Conservation (phyloP, 495 filamentous ascomycete genomes). For the Talaromyces thailandensis region DNA sequence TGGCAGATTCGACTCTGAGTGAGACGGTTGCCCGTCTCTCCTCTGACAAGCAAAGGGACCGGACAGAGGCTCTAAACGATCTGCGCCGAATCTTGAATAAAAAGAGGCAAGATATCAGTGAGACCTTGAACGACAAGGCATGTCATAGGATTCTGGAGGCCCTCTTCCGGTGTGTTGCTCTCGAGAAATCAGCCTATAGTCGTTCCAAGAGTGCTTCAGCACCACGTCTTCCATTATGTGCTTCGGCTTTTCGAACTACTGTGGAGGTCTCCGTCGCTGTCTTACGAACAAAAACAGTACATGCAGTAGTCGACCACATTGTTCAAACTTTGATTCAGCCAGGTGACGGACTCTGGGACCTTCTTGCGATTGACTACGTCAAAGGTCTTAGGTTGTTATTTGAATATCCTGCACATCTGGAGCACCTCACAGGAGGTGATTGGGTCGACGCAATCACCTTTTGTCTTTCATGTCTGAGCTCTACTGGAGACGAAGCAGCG, state of each 20-base stretch:
- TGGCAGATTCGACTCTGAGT: slow-evolving; percentile 31
- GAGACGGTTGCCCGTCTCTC: slow-evolving; percentile 31
- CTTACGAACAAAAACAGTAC: slow-evolving; percentile 66
- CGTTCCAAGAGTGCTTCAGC: slow-evolving; percentile 39
- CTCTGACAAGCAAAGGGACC: slow-evolving; percentile 46
- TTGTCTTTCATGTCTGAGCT: slow-evolving; percentile 33
- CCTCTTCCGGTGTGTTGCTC: slow-evolving; percentile 58
- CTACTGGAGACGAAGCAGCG: slow-evolving; percentile 17
- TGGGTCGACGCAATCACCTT: slow-evolving; percentile 67
- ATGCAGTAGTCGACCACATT: slow-evolving; percentile 72
- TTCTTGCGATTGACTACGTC: slow-evolving; percentile 68
- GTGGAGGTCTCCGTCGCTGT: slow-evolving; percentile 59
- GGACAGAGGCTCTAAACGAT: slow-evolving; percentile 43
- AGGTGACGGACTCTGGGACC: slow-evolving; percentile 53
- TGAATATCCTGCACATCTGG: slow-evolving; percentile 64
- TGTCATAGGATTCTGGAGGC: slow-evolving; percentile 77
- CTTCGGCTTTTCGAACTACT: slow-evolving; percentile 60
- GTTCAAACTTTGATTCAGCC: slow-evolving; percentile 58
- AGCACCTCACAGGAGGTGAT: slow-evolving; percentile 57
- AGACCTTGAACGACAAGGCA: slow-evolving; percentile 57
- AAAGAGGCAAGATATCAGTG: slow-evolving; percentile 43
- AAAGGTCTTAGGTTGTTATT: slow-evolving; percentile 64
- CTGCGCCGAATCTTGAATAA: slow-evolving; percentile 55
- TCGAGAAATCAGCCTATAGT: slow-evolving; percentile 58
- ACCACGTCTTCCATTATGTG: slow-evolving; percentile 57